phyloP scores from a whole-genome alignment of 75 land plant genomes.

The Picea sitchensis region DNA sequence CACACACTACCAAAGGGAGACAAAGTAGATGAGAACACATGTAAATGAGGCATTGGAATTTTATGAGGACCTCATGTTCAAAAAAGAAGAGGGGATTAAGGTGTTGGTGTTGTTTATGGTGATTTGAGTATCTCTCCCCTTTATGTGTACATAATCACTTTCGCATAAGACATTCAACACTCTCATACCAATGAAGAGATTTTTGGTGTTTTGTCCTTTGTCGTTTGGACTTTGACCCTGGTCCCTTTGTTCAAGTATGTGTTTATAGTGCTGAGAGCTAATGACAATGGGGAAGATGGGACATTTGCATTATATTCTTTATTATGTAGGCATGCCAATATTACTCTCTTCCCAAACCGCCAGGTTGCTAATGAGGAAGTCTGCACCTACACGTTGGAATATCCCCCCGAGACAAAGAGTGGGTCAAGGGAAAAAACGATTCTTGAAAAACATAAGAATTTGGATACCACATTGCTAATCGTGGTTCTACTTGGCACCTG shows the following conservation, averaged over 20 bases:
- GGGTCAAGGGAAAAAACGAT: slow-evolving; percentile 15
- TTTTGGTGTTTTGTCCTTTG: slow-evolving; percentile 45
- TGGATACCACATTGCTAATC: slow-evolving; percentile 14
- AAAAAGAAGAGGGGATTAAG: slow-evolving; percentile 9
- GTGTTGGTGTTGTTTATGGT: slow-evolving; percentile 39
- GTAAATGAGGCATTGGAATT: too few species aligned
- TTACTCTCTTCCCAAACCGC: slow-evolving; percentile 37
- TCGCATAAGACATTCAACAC: slow-evolving; percentile 21
- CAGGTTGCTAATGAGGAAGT: slow-evolving; percentile 53
- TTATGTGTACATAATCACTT: slow-evolving; percentile 40
- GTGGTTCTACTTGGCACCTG: too few species aligned
- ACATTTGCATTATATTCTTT: slow-evolving; percentile 52
- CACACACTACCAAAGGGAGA: too few species aligned
- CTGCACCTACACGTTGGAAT: slow-evolving; percentile 37
- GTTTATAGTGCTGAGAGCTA: slow-evolving; percentile 45
- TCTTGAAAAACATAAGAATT: slow-evolving; percentile 42
- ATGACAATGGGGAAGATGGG: slow-evolving; percentile 77
- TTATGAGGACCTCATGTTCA: too few species aligned
- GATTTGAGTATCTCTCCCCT: slow-evolving; percentile 39
- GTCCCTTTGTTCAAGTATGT: slow-evolving; percentile 48
- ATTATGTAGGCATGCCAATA: slow-evolving; percentile 52
- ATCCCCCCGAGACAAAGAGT: background rate
- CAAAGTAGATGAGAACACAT: too few species aligned
- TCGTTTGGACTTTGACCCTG: slow-evolving; percentile 56
- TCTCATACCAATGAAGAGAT: slow-evolving; percentile 37